Base-by-base conservation (phyloP, 2,329 filamentous ascomycete species). In the Cryphonectria nitschkei region DNA sequence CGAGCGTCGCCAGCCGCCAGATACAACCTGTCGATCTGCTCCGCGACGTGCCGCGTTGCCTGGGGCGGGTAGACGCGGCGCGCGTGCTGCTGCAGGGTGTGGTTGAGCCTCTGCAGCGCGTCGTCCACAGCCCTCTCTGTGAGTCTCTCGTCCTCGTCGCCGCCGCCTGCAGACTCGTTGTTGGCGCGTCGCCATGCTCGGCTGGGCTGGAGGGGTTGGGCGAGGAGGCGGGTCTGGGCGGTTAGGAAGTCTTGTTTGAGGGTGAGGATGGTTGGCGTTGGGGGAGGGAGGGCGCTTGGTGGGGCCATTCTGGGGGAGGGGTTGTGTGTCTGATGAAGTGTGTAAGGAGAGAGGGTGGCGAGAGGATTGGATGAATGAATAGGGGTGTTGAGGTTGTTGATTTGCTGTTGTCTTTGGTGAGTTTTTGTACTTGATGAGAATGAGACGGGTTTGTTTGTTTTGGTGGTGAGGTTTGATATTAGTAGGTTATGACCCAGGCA, bases 1-100 rank as follows among this genome's bases (percentile, higher is more conserved):
- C 61, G 58, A 2, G 22, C 5, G 3, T 83, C 82, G 7, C 81
- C 84, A 1, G 81, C 81, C 58, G 82, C 81, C 56, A 86, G 85
- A 78, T 93, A 93, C 61, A 92, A 81, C 64, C 81, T 80, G 79
- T 92, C 90, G 58, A 94, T 89, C 81, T 94, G 91, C 81, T 93
- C 90, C 1, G 91, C 90, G 26, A 93, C 86, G 75, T 92, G 90
- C 50, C 91, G 86, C 67, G 86, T 88, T n/a, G 91, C 90, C 75
- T 92, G 89, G 0, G 90, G 86, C 22, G 89, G 86, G 78, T 93
- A 93, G 6, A 89, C 89, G 69, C 89, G 86, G 50, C 87, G 87
- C 41, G 86, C 86, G 78, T 94, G 92, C 74, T 91, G 89, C 74
- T 87, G 86, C 19, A 93, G 80, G 22, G 84, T 81, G 72, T 89